Evolutionary conservation across 306 rosid species (phyloP).

Genomic region (Crotalaria pallida): DNA sequence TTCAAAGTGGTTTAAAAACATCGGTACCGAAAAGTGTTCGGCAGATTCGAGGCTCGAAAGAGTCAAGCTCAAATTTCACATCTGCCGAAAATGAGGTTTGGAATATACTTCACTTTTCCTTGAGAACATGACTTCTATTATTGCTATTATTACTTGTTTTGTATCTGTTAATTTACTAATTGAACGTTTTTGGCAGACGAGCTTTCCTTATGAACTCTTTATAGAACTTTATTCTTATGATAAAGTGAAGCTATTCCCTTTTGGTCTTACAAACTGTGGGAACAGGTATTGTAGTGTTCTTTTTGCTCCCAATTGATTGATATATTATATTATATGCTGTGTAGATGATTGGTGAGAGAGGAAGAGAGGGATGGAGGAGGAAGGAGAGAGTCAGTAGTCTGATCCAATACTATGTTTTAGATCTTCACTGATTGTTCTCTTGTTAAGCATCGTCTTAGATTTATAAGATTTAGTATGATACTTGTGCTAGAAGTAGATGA

Average conservation of each 20-base stretch:
- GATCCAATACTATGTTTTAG: neutral
- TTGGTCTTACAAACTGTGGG: conserved; percentile 75
- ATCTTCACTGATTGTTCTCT: neutral
- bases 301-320: conserved; percentile 13
- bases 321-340: conserved; percentile 9
- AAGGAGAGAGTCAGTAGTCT: neutral
- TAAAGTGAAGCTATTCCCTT: conserved; percentile 54
- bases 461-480: conserved; percentile 4
- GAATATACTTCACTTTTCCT: conserved; percentile 23
- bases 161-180: conserved; percentile 20
- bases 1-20: conserved; percentile 57
- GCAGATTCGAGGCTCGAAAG: conserved; percentile 67
- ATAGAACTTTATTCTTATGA: conserved; percentile 52
- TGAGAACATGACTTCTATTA: neutral
- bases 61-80: conserved; percentile 27
- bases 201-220: conserved; percentile 60
- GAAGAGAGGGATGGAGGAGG: conserved; percentile 3
- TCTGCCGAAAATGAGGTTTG: conserved; percentile 46
- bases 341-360: neutral
- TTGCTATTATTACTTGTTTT: neutral
- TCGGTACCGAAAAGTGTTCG: conserved; percentile 66
- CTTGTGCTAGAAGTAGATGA: neutral
- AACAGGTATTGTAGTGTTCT: conserved; percentile 53
- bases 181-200: conserved; percentile 44
- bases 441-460: neutral